Evolutionary conservation across 129 eudicot genomes (phyloP).

Genomic region (Helianthus annuus): DNA sequence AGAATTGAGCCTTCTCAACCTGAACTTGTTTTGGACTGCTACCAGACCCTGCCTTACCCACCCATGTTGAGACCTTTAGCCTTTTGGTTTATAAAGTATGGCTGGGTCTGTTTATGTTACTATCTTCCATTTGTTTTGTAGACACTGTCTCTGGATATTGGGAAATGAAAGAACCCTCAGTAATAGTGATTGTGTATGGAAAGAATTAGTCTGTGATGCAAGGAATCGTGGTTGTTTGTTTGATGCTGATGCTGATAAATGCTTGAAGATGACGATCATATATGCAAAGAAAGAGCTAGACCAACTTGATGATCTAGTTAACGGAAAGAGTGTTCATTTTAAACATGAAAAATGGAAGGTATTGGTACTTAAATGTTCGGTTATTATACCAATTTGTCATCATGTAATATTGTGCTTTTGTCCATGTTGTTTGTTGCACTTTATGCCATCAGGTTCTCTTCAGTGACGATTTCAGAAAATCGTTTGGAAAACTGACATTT

Average conservation of each 20-base stretch:
- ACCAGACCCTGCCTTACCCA: too few species aligned
- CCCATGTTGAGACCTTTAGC: neutral
- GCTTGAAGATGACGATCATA: slow-evolving; percentile 42
- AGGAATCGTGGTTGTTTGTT: slow-evolving; percentile 54
- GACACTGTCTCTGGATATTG: slow-evolving; percentile 72
- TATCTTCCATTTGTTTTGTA: slow-evolving; percentile 21
- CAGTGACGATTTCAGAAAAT: slow-evolving; percentile 68
- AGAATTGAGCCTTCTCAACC: neutral
- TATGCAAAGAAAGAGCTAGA: slow-evolving; percentile 59
- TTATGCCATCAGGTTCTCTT: slow-evolving; percentile 56
- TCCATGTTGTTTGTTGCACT: neutral
- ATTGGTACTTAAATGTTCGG: neutral
- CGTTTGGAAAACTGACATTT: slow-evolving; percentile 46
- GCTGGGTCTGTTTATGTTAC: neutral
- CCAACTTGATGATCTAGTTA: slow-evolving; percentile 72
- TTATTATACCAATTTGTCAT: neutral
- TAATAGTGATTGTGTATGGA: slow-evolving; percentile 49
- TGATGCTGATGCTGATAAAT: slow-evolving; percentile 57
- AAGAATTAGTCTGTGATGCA: slow-evolving; percentile 50
- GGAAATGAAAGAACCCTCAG: slow-evolving; percentile 57
- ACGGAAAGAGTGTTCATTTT: slow-evolving; percentile 59
- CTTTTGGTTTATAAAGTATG: neutral
- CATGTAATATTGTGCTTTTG: neutral
- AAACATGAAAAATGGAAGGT: slow-evolving; percentile 78
- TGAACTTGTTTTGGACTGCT: neutral